A percentile compares a stretch with the other conserved stretches of the same genome.
These are phyloP conservation scores for Nakazawaea wyomingensis DNA, from an alignment of 805 yeast genomes.

Conservation along the genomic window DNA sequence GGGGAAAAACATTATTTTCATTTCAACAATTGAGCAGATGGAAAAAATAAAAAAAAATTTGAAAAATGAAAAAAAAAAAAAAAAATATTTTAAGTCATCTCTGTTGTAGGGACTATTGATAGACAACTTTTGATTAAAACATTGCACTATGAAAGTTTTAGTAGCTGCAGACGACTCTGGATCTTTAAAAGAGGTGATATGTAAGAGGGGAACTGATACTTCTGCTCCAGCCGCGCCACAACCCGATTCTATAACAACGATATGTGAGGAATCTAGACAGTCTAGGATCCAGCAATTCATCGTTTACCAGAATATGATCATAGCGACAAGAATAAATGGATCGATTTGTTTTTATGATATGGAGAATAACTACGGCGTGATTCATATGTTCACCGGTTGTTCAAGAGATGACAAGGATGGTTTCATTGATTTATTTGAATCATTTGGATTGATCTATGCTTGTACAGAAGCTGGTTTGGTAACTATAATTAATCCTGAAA, in stretches of 20 bases:
- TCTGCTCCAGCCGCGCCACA: constrained; percentile 61
- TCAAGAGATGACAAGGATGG: constrained; percentile 24
- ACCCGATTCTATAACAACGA: constrained; percentile 46
- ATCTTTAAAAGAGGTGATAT: constrained; percentile 56
- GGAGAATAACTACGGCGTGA: constrained; percentile 16
- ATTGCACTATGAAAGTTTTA: constrained; percentile 49
- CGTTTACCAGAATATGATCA: constrained; percentile 28
- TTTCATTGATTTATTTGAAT: constrained; percentile 32
- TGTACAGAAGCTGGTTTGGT: constrained; percentile 30
- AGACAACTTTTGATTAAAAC: background rate
- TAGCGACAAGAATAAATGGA: constrained; percentile 42
- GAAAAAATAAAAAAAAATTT: background rate
- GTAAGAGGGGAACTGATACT: constrained; percentile 72
- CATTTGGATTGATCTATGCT: constrained; percentile 23
- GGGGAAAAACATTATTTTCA: too few species aligned
- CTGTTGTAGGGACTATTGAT: background rate
- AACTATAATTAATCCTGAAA: constrained; percentile 21
- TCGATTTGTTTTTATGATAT: constrained; percentile 33
- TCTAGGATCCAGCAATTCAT: constrained; percentile 32
- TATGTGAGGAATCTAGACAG: constrained; percentile 24
- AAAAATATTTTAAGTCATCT: constrained; percentile 6
- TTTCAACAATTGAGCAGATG: too few species aligned
- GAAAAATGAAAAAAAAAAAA: background rate
- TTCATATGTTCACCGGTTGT: constrained; percentile 16
- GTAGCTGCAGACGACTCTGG: constrained; percentile 68